Percentiles rank a stretch among this genome's conserved stretches.
phyloP scores from a whole-genome alignment of 73 alveolate genomes.

The Chromera velia region DNA sequence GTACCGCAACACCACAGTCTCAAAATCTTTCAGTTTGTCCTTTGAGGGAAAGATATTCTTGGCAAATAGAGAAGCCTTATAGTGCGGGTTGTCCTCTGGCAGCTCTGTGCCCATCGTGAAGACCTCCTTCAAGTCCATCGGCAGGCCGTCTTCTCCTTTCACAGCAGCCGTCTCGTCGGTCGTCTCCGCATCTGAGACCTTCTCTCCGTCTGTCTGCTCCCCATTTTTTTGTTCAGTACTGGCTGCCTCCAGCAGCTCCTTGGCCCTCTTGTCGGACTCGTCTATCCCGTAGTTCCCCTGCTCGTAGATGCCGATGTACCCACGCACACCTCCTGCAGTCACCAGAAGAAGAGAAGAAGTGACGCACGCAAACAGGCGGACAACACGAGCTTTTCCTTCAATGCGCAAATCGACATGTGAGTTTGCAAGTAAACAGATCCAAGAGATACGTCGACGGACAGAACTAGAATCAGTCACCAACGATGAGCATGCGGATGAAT shows the following conservation, averaged over 20 bases:
- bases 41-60: not conserved
- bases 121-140: not conserved
- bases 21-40: not conserved
- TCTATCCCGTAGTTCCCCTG: not conserved
- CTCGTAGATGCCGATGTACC: not conserved
- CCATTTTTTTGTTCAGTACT: no score
- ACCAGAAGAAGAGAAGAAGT: no score
- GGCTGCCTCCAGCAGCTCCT: not conserved
- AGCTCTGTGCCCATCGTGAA: not conserved
- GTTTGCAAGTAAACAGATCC: no score
- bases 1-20: not conserved
- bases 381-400: no score
- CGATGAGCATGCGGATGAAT: no score
- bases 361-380: no score
- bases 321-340: not conserved
- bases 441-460: no score
- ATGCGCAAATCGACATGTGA: no score
- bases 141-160: not conserved
- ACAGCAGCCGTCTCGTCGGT: not conserved
- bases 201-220: no score
- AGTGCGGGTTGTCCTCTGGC: not conserved
- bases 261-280: not conserved
- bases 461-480: no score
- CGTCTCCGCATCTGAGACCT: no score
- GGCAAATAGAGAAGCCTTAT: not conserved